phyloP scores from a whole-genome alignment of 805 yeast species.

The Zygosaccharomyces rouxii region DNA sequence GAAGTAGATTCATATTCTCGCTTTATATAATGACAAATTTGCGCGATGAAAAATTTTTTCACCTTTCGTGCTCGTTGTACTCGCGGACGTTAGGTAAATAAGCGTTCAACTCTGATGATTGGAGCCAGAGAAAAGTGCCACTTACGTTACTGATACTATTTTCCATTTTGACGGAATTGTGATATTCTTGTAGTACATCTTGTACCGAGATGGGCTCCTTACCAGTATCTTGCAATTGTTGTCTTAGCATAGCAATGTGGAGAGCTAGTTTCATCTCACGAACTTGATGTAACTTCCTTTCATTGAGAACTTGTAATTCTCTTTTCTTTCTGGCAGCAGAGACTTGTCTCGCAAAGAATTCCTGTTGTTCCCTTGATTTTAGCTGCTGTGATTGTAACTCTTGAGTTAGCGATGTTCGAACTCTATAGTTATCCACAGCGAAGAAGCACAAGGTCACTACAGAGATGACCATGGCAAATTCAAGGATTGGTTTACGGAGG shows the following conservation, averaged over 20 bases:
- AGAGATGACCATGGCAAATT: conserved; percentile 41
- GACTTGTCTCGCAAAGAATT: conserved; percentile 44
- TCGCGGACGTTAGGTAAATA: conserved; percentile 58
- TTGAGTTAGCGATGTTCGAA: conserved; percentile 37
- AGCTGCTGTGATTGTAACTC: conserved; percentile 33
- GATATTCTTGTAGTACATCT: conserved; percentile 51
- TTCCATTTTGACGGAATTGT: conserved; percentile 53
- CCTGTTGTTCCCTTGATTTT: conserved; percentile 33
- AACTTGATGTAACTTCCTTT: conserved; percentile 44
- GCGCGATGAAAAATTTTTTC: not conserved
- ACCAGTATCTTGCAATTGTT: conserved; percentile 56
- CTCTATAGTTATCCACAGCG: conserved; percentile 49
- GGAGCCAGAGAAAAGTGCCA: conserved; percentile 58
- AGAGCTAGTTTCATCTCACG: conserved; percentile 57
- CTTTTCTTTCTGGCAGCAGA: conserved; percentile 48
- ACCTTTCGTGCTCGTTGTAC: conserved; percentile 37
- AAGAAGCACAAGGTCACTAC: conserved; percentile 44
- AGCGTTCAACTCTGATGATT: conserved; percentile 43
- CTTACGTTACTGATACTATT: conserved; percentile 51
- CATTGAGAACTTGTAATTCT: conserved; percentile 49
- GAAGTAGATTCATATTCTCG: not conserved
- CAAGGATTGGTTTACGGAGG: conserved; percentile 29
- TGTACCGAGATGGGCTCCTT: conserved; percentile 54
- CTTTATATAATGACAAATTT: conserved; percentile 27
- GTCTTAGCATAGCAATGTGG: conserved; percentile 61